Evolutionary conservation across 441 rosid genomes (phyloP).

Genomic region (Corymbia calophylla): DNA sequence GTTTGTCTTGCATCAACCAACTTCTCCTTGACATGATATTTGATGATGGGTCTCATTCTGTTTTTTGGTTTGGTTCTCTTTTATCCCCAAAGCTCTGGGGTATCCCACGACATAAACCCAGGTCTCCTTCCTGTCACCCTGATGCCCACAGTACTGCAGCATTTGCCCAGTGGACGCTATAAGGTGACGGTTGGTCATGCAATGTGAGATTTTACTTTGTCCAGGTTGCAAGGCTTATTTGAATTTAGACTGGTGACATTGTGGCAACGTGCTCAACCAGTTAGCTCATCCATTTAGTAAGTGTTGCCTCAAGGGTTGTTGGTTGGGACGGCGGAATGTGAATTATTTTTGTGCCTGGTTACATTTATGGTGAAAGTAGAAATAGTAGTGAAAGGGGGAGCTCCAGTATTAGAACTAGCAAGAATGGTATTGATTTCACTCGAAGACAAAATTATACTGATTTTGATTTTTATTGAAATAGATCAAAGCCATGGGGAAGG

Average conservation of each 20-base stretch:
- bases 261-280: neutral
- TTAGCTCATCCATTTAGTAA: neutral
- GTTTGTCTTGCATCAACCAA: neutral
- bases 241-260: neutral
- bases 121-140: neutral
- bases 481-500: too few species aligned
- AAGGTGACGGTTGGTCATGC: neutral
- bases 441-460: too few species aligned
- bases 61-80: neutral
- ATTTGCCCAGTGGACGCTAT: neutral
- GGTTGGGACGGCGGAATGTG: neutral
- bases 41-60: neutral
- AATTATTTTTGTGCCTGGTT: neutral
- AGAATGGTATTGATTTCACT: too few species aligned
- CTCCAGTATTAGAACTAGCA: too few species aligned
- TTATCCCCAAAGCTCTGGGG: neutral
- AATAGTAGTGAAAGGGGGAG: too few species aligned
- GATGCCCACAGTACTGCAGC: neutral
- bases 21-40: neutral
- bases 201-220: neutral
- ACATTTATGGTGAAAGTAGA: too few species aligned
- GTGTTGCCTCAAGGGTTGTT: neutral
- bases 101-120: neutral
- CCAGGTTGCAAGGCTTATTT: neutral
- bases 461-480: too few species aligned